phyloP scores from a whole-genome alignment of 345 rosid genomes.

The Firmiana major region DNA sequence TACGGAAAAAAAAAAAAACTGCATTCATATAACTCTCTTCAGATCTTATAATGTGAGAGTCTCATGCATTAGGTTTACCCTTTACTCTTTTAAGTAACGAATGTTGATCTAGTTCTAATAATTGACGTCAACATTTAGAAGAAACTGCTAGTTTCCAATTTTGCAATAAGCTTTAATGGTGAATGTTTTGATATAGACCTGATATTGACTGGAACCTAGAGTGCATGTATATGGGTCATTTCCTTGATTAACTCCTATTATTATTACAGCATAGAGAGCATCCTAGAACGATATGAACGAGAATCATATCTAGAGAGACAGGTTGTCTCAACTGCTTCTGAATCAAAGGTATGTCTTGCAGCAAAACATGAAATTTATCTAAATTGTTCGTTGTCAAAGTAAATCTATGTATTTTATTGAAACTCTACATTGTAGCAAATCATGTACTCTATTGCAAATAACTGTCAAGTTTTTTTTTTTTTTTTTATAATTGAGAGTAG shows the following conservation, averaged over 20 bases:
- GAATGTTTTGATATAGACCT: not conserved
- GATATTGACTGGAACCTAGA: not conserved
- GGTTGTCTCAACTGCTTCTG: constrained; percentile 23
- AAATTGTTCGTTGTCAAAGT: too few species aligned
- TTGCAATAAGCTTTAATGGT: not conserved
- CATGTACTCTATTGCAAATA: not conserved
- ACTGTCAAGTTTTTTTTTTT: too few species aligned
- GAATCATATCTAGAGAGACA: constrained; percentile 37
- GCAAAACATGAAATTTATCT: not conserved
- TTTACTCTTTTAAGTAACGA: too few species aligned
- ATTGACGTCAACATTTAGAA: not conserved
- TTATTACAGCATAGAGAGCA: constrained; percentile 61
- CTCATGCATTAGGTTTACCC: too few species aligned
- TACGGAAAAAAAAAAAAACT: too few species aligned
- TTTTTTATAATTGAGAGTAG: too few species aligned
- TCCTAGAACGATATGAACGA: constrained; percentile 71
- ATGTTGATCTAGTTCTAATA: too few species aligned
- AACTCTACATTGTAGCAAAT: not conserved
- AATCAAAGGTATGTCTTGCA: constrained; percentile 31
- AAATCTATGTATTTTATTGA: too few species aligned
- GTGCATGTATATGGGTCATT: not conserved
- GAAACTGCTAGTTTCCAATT: not conserved
- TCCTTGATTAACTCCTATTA: not conserved
- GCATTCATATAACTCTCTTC: too few species aligned
- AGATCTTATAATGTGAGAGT: too few species aligned